Evolutionary conservation across 306 rosid genomes (phyloP).

Genomic region (Quercus wislizeni): DNA sequence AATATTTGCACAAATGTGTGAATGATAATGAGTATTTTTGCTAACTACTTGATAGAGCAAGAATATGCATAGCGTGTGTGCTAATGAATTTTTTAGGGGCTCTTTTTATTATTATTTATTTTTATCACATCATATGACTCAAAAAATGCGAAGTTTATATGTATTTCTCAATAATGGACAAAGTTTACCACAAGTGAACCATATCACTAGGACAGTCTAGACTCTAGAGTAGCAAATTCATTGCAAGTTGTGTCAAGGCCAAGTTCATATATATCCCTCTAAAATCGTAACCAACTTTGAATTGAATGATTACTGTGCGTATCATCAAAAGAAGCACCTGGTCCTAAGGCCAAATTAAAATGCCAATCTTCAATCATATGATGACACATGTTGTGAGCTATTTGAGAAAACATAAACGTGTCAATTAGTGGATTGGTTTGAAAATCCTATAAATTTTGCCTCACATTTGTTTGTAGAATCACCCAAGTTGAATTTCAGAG

Average conservation of each 20-base stretch:
- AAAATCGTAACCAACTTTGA: background rate
- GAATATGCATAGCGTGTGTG: too few species aligned
- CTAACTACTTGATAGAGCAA: too few species aligned
- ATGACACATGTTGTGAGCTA: background rate
- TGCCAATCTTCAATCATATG: background rate
- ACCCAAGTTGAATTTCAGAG: background rate
- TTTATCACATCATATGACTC: too few species aligned
- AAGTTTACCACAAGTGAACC: too few species aligned
- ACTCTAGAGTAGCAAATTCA: too few species aligned
- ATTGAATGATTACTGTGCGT: background rate
- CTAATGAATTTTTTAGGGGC: too few species aligned
- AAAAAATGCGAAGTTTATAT: too few species aligned
- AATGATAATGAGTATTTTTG: too few species aligned
- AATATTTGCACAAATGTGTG: too few species aligned
- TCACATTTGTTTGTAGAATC: background rate
- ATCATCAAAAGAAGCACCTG: background rate
- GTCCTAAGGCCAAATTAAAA: background rate
- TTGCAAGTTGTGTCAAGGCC: background rate
- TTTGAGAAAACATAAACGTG: conserved; percentile 1
- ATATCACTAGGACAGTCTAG: too few species aligned
- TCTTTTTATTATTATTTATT: too few species aligned
- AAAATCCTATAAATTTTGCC: conserved; percentile 14
- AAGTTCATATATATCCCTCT: background rate
- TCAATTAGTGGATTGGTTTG: background rate
- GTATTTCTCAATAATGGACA: too few species aligned